Evolutionary conservation across 2,329 filamentous ascomycete species (phyloP).

Genomic region (Colletotrichum navitas): DNA sequence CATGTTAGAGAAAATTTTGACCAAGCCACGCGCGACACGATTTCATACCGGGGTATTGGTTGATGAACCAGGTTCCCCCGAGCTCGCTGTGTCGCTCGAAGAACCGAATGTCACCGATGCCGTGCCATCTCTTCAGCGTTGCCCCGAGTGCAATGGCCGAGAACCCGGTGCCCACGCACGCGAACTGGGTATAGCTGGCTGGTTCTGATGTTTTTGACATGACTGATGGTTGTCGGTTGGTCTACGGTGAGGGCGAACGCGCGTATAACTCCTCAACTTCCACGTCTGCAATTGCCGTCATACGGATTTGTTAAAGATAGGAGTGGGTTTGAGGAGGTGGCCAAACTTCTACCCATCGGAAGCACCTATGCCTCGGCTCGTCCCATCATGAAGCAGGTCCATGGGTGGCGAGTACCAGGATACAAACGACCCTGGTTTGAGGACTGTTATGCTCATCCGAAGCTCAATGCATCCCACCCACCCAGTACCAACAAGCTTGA

Average conservation of each 20-base stretch:
- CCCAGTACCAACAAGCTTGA: background rate
- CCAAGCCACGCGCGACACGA: too few species aligned
- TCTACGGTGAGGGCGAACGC: background rate
- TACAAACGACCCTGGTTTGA: background rate
- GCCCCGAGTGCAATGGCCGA: conserved; percentile 73
- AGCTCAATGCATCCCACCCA: background rate
- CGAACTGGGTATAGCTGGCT: conserved; percentile 54
- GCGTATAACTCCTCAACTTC: too few species aligned
- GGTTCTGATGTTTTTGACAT: conserved; percentile 9
- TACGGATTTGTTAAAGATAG: background rate
- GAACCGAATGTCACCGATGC: conserved; percentile 69
- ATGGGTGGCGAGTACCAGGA: background rate
- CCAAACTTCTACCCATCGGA: too few species aligned
- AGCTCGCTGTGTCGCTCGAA: conserved; percentile 70
- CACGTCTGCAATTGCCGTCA: background rate
- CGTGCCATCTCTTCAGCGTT: conserved; percentile 67
- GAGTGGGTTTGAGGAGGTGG: background rate
- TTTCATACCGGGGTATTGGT: conserved; percentile 67
- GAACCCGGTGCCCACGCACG: conserved; percentile 70
- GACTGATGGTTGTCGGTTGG: too few species aligned
- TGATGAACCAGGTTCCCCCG: conserved; percentile 75
- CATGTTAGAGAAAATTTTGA: background rate
- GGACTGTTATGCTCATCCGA: background rate
- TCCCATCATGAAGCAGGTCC: background rate
- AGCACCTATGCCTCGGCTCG: conserved; percentile 4